These are phyloP conservation scores for Jamesozyma jinghongensis DNA, from an alignment of 805 yeast genomes.

Conservation along the genomic window DNA sequence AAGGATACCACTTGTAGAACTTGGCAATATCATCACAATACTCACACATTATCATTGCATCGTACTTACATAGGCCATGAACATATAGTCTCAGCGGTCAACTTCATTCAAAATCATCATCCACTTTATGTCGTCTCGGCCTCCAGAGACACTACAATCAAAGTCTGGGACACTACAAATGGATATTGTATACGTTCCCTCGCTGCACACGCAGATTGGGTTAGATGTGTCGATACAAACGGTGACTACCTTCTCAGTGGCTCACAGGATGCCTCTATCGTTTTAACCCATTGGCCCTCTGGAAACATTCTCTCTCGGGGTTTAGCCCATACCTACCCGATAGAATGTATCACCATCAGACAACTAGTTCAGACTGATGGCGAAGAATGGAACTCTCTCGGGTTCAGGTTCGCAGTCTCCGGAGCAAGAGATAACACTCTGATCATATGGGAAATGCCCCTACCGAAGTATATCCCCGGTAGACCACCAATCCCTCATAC, in stretches of 20 bases:
- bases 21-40: conserved; percentile 22
- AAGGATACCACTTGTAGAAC: conserved; percentile 51
- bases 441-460: conserved; percentile 68
- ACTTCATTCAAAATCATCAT: conserved; percentile 39
- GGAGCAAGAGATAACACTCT: conserved; percentile 73
- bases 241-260: conserved; percentile 61
- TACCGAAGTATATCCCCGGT: conserved; percentile 50
- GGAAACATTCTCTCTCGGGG: conserved; percentile 62
- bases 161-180: conserved; percentile 54
- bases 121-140: conserved; percentile 45
- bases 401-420: conserved; percentile 64
- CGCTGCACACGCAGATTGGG: conserved; percentile 85
- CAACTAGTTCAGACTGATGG: conserved; percentile 37
- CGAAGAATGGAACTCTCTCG: conserved; percentile 34
- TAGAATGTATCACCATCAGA: conserved; percentile 40
- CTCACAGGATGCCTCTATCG: conserved; percentile 67
- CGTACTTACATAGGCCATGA: conserved; percentile 78
- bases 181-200: conserved; percentile 64
- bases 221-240: conserved; percentile 49
- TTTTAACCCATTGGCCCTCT: conserved; percentile 55
- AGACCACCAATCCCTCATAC: conserved; percentile 42
- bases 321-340: conserved; percentile 74
- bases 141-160: conserved; percentile 54
- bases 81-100: conserved; percentile 64
- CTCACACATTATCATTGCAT: conserved; percentile 40